phyloP scores from a whole-genome alignment of 1,284 basidiomycete genomes.

The Sporisorium sorghi region DNA sequence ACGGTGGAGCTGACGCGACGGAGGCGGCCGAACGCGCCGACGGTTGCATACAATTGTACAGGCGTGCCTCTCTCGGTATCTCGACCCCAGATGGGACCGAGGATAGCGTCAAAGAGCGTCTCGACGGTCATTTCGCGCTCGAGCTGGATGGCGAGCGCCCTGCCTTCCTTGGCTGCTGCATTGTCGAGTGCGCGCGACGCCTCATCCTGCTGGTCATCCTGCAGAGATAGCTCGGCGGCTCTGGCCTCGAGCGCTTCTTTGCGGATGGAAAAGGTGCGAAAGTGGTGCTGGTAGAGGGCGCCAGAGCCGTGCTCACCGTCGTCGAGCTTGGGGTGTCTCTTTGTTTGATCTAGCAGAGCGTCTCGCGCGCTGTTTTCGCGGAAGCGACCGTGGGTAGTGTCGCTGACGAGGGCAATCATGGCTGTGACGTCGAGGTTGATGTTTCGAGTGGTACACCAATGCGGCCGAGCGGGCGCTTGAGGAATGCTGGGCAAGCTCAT shows the following conservation, averaged over 20 bases:
- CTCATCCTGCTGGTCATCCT: constrained; percentile 30
- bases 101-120: constrained; percentile 44
- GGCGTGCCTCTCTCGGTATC: neutral
- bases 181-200: constrained; percentile 29
- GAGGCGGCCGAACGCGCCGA: constrained; percentile 43
- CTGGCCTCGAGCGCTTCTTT: constrained; percentile 44
- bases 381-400: constrained; percentile 52
- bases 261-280: constrained; percentile 44
- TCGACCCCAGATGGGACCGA: constrained; percentile 19
- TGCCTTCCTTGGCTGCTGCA: constrained; percentile 38
- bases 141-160: constrained; percentile 47
- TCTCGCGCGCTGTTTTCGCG: constrained; percentile 1
- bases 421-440: constrained; percentile 64
- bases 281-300: constrained; percentile 35
- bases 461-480: constrained; percentile 20
- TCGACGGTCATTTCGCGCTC: constrained; percentile 48
- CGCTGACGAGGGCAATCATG: constrained; percentile 59
- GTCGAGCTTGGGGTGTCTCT: constrained; percentile 29
- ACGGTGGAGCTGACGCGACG: constrained; percentile 44
- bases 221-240: constrained; percentile 36
- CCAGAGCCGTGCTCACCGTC: constrained; percentile 30
- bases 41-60: constrained; percentile 30
- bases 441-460: constrained; percentile 28
- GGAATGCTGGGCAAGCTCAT: constrained; percentile 37
- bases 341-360: constrained; percentile 13